These are phyloP conservation scores for Starmerella powellii DNA, from an alignment of 805 yeast genomes.

Conservation along the genomic window DNA sequence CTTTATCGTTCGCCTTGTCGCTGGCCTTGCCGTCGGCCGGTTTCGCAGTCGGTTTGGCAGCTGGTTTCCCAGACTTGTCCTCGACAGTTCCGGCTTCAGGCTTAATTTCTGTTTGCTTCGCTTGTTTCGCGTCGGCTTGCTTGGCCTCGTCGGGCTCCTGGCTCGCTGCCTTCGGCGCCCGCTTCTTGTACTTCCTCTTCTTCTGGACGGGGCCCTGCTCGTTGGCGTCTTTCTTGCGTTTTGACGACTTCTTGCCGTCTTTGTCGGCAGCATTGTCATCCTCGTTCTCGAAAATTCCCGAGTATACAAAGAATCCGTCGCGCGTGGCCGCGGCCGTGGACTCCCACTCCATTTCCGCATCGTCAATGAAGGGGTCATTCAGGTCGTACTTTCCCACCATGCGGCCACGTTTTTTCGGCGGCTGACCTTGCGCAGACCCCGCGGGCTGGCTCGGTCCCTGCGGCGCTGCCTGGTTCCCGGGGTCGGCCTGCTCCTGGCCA, in stretches of 20 bases:
- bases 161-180: neutral
- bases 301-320: slow-evolving; percentile 91
- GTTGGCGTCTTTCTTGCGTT: slow-evolving; percentile 14
- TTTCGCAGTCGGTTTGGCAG: too few relatives aligned
- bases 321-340: slow-evolving; percentile 84
- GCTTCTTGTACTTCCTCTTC: slow-evolving; percentile 4
- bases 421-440: slow-evolving; percentile 27
- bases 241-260: slow-evolving; percentile 16
- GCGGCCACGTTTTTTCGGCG: slow-evolving; percentile 27
- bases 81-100: too few relatives aligned
- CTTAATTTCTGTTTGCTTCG: too few relatives aligned
- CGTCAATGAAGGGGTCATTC: slow-evolving; percentile 94
- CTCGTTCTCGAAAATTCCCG: slow-evolving; percentile 58
- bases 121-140: slow-evolving; percentile 7
- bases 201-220: neutral
- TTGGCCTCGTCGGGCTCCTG: slow-evolving; percentile 1
- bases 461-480: neutral
- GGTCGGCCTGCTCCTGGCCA: too few relatives aligned
- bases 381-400: slow-evolving; percentile 52
- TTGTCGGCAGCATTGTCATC: slow-evolving; percentile 14
- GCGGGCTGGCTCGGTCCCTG: slow-evolving; percentile 12
- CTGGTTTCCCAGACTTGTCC: too few relatives aligned
- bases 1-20: neutral
- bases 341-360: slow-evolving; percentile 81
- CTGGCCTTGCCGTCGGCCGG: neutral